Percentiles rank a stretch among this genome's conserved stretches.
These are phyloP conservation scores for Simplicillium aogashimaense DNA, from an alignment of 2,329 filamentous ascomycete genomes.

Conservation along the genomic window DNA sequence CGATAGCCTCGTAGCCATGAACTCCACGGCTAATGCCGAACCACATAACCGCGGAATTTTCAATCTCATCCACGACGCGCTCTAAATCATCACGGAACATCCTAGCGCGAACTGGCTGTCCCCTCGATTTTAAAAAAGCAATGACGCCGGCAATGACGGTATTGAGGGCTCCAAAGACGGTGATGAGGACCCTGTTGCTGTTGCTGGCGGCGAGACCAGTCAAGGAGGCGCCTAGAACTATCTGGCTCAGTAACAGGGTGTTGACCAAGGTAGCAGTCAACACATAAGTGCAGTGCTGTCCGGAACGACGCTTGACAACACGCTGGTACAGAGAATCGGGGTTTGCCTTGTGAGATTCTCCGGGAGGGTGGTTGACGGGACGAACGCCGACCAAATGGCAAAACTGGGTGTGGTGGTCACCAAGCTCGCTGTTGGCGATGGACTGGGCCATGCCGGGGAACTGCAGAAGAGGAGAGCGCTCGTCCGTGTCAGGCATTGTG, in stretches of 20 bases:
- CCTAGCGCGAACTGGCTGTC: conserved; percentile 12
- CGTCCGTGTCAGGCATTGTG: conserved; percentile 2
- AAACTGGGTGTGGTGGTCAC: conserved; percentile 11
- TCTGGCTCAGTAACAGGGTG: conserved; percentile 10
- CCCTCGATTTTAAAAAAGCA: conserved; percentile 12
- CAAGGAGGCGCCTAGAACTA: conserved; percentile 12
- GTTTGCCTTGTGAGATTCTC: conserved; percentile 6
- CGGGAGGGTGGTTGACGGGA: conserved; percentile 8
- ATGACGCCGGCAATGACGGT: conserved; percentile 13
- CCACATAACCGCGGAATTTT: conserved; percentile 14
- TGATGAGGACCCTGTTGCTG: conserved; percentile 11
- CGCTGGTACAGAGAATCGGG: conserved; percentile 12
- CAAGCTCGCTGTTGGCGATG: not conserved
- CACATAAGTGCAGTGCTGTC: conserved; percentile 9
- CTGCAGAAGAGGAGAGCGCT: conserved; percentile 5
- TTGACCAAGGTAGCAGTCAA: conserved; percentile 12
- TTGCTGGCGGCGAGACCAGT: conserved; percentile 12
- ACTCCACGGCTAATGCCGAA: conserved; percentile 9
- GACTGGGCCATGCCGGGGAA: not conserved
- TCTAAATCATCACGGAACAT: conserved; percentile 14
- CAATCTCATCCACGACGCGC: conserved; percentile 13
- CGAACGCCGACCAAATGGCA: conserved; percentile 10
- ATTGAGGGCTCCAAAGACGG: conserved; percentile 12
- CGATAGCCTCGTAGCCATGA: conserved; percentile 12
- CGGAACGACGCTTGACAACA: conserved; percentile 6